Base-by-base conservation (phyloP, 805 yeast species). In the Metschnikowia kunwiensis region DNA sequence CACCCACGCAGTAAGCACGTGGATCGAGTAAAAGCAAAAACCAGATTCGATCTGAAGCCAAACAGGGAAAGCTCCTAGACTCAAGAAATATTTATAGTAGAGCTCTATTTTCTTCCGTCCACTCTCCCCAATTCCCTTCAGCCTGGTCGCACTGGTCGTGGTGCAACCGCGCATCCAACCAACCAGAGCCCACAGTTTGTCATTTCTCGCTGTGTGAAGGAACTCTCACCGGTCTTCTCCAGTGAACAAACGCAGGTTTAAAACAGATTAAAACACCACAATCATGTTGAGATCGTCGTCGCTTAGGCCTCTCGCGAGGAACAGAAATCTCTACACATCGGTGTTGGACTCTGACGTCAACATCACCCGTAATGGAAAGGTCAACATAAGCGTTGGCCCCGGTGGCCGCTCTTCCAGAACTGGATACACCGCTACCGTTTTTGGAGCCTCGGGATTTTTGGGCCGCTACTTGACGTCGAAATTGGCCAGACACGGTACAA, bases 351-450 rank as follows among this genome's bases (percentile, higher is more conserved):
- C 66, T n/a, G 93, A 86, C 61, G 64, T 82, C 53, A 78, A 78
- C 57, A 78, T 86, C 61, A 81, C 91, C 38, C 73, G 78, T 47
- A 70, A 73, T 34, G 95, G 95, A 17, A 84, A 86, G 55, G 82
- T 87, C 28, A 72, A 78, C 49, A 58, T 82, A 28, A 60, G 84
- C n/a, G 68, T 71, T 23, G 95, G 95, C 43, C 64, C 75, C 32
- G 93, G 94, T 30, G 95, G 95, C 20, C 72, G 86, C 40, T 82
- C 91, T 4, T 84, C 94, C 19, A 75, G 94, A 67, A 80, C 91
- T 7, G 95, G 95, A 2, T 84, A 79, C 63, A 84, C 89, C 3
- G 95, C 89, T 15, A 84, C 95, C 1, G 93, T 86, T 2, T 86
- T 86, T 55, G 95, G 95, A 7, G 85, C 82, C 24, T 67, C 80